These are phyloP conservation scores for Aspergillus niger DNA, from an alignment of 2,329 filamentous ascomycete species.

Conservation along the genomic window DNA sequence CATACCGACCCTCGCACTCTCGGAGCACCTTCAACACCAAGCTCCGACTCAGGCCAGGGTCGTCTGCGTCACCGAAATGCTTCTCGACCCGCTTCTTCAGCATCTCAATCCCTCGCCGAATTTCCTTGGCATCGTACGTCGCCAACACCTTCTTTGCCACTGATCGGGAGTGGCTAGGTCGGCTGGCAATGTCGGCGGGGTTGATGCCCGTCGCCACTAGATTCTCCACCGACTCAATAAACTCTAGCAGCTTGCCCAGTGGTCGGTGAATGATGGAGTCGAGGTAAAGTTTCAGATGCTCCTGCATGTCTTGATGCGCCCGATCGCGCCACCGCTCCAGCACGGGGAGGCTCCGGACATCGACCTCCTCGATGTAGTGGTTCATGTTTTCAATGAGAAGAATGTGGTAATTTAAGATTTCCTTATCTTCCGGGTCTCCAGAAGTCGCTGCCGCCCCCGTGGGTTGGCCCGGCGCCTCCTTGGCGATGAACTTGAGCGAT, in stretches of 20 bases:
- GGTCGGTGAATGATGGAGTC: slow-evolving; percentile 85
- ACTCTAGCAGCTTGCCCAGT: slow-evolving; percentile 86
- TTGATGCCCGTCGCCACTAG: slow-evolving; percentile 61
- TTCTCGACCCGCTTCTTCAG: slow-evolving; percentile 93
- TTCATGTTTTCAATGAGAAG: slow-evolving; percentile 99
- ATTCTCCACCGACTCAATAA: slow-evolving; percentile 84
- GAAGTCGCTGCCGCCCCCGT: slow-evolving; percentile 49
- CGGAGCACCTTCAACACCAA: slow-evolving; percentile 62
- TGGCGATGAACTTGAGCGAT: slow-evolving; percentile 90
- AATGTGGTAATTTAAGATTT: slow-evolving; percentile 95
- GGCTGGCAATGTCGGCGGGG: slow-evolving; percentile 66
- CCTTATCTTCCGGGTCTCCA: slow-evolving; percentile 84
- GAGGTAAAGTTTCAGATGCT: slow-evolving; percentile 86
- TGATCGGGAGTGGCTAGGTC: slow-evolving; percentile 78
- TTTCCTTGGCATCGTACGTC: slow-evolving; percentile 78
- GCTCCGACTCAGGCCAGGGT: slow-evolving; percentile 63
- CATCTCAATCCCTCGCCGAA: slow-evolving; percentile 85
- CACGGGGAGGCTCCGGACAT: slow-evolving; percentile 70
- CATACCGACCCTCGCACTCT: slow-evolving; percentile 61
- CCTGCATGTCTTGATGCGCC: slow-evolving; percentile 74
- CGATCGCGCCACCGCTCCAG: slow-evolving; percentile 80
- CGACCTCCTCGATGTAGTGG: slow-evolving; percentile 90
- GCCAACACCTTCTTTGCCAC: slow-evolving; percentile 85
- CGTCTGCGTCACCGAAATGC: slow-evolving; percentile 89
- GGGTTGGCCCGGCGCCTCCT: slow-evolving; percentile 64